Evolutionary conservation across 768 basidiomycete genomes (phyloP).

Genomic region (Tulasnella sp.): DNA sequence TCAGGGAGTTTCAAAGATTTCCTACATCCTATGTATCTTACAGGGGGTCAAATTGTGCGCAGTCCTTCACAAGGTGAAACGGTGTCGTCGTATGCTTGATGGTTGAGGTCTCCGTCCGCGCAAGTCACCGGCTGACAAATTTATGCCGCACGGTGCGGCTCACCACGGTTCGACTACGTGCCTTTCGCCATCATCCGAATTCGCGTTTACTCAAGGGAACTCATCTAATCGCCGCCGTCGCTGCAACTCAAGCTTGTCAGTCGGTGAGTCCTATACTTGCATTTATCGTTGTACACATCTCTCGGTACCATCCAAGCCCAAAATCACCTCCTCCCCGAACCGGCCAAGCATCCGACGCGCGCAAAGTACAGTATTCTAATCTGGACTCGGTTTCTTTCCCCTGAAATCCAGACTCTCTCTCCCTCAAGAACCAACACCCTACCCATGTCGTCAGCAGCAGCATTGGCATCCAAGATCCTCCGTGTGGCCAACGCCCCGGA

Average conservation of each 20-base stretch:
- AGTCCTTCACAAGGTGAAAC: no score
- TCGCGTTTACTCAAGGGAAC: neutral
- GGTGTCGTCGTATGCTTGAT: no score
- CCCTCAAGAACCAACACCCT: neutral
- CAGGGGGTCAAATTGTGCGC: no score
- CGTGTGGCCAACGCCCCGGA: constrained; percentile 94
- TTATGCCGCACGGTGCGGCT: neutral
- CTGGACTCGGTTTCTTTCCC: neutral
- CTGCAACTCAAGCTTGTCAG: neutral
- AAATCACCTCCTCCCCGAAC: neutral
- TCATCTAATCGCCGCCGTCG: neutral
- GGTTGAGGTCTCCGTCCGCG: neutral
- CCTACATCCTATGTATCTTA: no score
- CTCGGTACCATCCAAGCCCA: neutral
- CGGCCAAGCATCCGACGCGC: neutral
- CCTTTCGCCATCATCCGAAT: neutral
- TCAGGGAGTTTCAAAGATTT: no score
- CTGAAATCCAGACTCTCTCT: neutral
- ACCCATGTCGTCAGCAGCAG: constrained; percentile 15
- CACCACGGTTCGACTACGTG: neutral
- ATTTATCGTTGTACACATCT: neutral
- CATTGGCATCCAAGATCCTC: constrained; percentile 59
- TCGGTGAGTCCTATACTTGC: neutral
- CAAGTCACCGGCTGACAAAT: neutral
- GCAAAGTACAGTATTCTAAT: neutral